Base-by-base conservation (phyloP, 2,329 filamentous ascomycete species). In the Verticillium nubilum region DNA sequence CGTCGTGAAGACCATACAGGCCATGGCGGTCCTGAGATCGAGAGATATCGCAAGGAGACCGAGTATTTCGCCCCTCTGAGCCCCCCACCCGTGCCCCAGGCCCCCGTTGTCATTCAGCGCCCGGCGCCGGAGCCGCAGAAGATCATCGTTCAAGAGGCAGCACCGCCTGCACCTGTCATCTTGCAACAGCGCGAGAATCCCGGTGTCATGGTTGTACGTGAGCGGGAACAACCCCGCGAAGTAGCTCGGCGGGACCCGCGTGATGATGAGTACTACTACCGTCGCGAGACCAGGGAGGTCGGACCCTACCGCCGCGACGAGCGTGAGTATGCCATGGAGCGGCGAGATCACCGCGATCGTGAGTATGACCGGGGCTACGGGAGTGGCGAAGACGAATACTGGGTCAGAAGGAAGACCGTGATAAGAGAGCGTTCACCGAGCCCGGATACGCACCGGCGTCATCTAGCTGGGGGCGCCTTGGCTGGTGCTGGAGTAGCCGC, bases 401-500 rank as follows among this genome's bases (percentile, higher is more conserved):
- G 76, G 61, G 60, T 68, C 47, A 70, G 74, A 70, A 66, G 78
- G 79, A 47, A 47, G 10, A 85, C 62, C 54, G 68, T 82, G 50
- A 73, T 83, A 33, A 80, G 76, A 19, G 81, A 83, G 19, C 76
- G 79, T 52, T 84, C 82, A 62, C 73, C 74, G 13, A 81, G 80
- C 63, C 72, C 76, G 4, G 77, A 77, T 47, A 79, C 84, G 63
- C 82, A 83, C 64, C 86, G 79, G 69, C 81, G 82, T 50, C 82
- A 86, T 64, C 70, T 88, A 5, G 85, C 85, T 25, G 85, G 86
- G 67, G 86, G 86, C n/a, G 86, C 85, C 10, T 75, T 87, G 17
- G 86, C 86, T 28, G 86, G 85, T 17, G 86, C 86, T 19, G 86
- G 85, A 55, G 71, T 86, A 7, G 81, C 82, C 12, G 86, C 85